Percentiles rank a stretch among this genome's conserved stretches.
Evolutionary conservation across 2,329 filamentous ascomycete species (phyloP).

Genomic region (Venturia nashicola): DNA sequence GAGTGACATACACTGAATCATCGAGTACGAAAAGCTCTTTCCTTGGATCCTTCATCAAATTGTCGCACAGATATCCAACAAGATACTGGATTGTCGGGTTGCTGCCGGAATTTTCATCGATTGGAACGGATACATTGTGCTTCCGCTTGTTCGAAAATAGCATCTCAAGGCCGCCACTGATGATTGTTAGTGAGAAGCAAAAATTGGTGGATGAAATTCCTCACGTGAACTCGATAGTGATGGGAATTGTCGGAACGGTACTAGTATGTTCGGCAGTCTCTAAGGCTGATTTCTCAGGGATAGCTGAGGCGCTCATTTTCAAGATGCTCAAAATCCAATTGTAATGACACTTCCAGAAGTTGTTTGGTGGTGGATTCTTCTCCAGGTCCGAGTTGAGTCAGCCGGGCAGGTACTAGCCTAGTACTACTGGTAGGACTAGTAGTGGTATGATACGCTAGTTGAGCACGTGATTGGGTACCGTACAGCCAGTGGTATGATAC

Average conservation of each 20-base stretch:
- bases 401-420: too few relatives aligned
- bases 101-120: slow-evolving; percentile 44
- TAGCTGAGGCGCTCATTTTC: not conserved
- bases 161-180: slow-evolving; percentile 83
- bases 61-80: slow-evolving; percentile 64
- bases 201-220: slow-evolving; percentile 14
- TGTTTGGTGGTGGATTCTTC: not conserved
- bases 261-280: slow-evolving; percentile 12
- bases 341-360: not conserved
- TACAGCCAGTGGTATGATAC: too few relatives aligned
- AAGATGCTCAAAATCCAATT: not conserved
- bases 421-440: too few relatives aligned
- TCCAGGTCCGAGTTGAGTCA: not conserved
- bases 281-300: too few relatives aligned
- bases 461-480: too few relatives aligned
- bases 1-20: slow-evolving; percentile 62
- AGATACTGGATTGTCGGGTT: slow-evolving; percentile 62
- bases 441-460: too few relatives aligned
- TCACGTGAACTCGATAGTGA: slow-evolving; percentile 67
- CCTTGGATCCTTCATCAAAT: slow-evolving; percentile 73
- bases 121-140: slow-evolving; percentile 58
- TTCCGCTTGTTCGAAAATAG: slow-evolving; percentile 76
- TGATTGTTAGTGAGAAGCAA: slow-evolving; percentile 14
- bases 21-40: slow-evolving; percentile 86
- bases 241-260: slow-evolving; percentile 21